Evolutionary conservation across 2,329 filamentous ascomycete genomes (phyloP).

Genomic region (Fusarium vanettenii): DNA sequence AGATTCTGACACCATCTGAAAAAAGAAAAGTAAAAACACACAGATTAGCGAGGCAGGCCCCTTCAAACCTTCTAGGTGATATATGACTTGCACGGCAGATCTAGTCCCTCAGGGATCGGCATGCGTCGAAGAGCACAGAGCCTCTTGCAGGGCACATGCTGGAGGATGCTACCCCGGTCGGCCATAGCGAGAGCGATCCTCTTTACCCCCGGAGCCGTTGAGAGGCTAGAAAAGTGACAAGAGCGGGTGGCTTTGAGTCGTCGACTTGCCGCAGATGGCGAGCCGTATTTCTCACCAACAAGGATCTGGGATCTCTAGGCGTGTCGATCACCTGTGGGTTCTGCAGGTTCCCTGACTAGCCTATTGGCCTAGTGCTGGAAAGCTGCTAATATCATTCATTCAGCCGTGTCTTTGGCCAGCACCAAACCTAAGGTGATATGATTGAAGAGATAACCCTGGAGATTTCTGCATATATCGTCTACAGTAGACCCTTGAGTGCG

Average conservation of each 20-base stretch:
- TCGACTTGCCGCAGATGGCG: neutral
- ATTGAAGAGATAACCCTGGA: neutral
- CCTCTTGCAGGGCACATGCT: neutral
- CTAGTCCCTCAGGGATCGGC: conserved; percentile 7
- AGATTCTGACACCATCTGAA: neutral
- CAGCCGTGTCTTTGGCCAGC: neutral
- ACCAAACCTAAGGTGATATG: neutral
- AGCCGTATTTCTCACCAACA: neutral
- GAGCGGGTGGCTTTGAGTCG: neutral
- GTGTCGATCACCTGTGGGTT: conserved; percentile 4
- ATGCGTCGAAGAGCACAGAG: conserved; percentile 1
- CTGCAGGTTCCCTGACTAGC: neutral
- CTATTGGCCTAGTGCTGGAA: neutral
- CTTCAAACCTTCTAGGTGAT: conserved; percentile 9
- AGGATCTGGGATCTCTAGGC: neutral
- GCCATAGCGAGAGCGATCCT: neutral
- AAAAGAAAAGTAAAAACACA: neutral
- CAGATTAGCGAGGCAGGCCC: conserved; percentile 26
- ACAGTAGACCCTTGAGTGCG: neutral
- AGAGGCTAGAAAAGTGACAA: neutral
- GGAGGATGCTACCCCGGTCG: neutral
- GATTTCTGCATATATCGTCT: neutral
- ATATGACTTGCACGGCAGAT: conserved; percentile 15
- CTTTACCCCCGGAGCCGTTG: neutral
- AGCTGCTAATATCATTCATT: neutral